A percentile compares a stretch with the other conserved stretches of the same genome.
These are phyloP conservation scores for Leccinum disarticulatum DNA, from an alignment of 768 basidiomycete species.

Conservation along the genomic window DNA sequence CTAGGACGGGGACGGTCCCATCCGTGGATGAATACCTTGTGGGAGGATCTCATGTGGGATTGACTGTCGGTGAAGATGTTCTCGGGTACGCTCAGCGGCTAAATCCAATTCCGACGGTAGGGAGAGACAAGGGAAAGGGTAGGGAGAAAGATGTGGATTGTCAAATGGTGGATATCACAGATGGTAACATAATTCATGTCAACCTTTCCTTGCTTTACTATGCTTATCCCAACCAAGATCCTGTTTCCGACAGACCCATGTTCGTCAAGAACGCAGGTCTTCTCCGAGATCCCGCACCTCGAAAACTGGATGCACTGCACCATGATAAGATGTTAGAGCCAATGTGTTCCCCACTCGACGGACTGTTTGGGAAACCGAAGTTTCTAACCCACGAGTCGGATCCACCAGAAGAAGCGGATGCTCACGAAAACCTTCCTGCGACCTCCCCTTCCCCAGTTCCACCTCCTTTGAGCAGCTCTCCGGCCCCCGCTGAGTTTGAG, in stretches of 20 bases:
- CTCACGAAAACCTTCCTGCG: background rate
- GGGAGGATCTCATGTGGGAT: constrained; percentile 35
- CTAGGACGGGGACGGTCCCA: constrained; percentile 50
- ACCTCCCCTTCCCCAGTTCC: constrained; percentile 13
- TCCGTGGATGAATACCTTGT: constrained; percentile 35
- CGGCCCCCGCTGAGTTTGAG: constrained; percentile 9
- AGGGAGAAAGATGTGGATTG: constrained; percentile 33
- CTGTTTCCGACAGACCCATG: constrained; percentile 6
- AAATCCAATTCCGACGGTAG: constrained; percentile 6
- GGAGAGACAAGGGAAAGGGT: constrained; percentile 31
- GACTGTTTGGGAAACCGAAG: constrained; percentile 37
- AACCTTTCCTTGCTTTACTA: background rate
- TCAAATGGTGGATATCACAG: constrained; percentile 38
- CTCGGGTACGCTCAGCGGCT: constrained; percentile 10
- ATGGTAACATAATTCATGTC: constrained; percentile 25
- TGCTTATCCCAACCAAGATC: constrained; percentile 10
- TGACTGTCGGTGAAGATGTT: constrained; percentile 32
- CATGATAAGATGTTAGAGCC: background rate
- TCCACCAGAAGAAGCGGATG: constrained; percentile 14
- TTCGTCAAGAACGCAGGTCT: constrained; percentile 23
- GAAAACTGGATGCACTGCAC: background rate
- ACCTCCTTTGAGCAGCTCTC: constrained; percentile 34
- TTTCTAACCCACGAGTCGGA: constrained; percentile 29
- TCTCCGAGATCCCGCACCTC: constrained; percentile 18
- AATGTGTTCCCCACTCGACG: background rate